Conservation (phyloP, 2,329 filamentous ascomycete species). For the Cadophora gregata region DNA sequence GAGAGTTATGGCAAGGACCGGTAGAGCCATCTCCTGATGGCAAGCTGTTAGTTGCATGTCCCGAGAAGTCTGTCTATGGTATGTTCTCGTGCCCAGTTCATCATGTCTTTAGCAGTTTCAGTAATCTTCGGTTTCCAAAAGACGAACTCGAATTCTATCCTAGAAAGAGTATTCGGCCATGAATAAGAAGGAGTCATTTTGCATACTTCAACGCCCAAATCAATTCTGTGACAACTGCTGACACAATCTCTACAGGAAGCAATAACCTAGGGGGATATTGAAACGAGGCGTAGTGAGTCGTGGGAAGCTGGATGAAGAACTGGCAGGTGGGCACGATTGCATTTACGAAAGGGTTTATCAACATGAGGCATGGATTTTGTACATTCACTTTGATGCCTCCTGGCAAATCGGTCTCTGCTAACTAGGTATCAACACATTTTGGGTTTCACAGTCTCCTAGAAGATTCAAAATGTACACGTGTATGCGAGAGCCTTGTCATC, state of each 20-base stretch:
- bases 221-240: not conserved
- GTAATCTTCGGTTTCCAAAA: not conserved
- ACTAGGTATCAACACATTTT: not conserved
- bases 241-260: not conserved
- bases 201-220: not conserved
- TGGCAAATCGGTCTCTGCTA: conserved; percentile 2
- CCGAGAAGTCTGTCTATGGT: conserved; percentile 10
- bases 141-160: not conserved
- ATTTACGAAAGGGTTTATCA: conserved; percentile 1
- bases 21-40: conserved; percentile 9
- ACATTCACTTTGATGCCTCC: conserved; percentile 4
- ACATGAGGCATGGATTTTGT: conserved; percentile 2
- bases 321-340: not conserved
- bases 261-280: not conserved
- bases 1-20: not conserved
- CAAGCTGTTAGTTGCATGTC: conserved; percentile 2
- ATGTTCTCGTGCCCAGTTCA: not conserved
- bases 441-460: not conserved
- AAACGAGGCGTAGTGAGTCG: not conserved
- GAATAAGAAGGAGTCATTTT: not conserved
- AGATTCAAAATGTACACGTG: not conserved
- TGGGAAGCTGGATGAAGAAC: not conserved
- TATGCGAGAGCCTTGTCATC: not conserved
- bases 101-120: not conserved
- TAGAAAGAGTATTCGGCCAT: not conserved